phyloP scores from a whole-genome alignment of 2,329 filamentous ascomycete species.

The Hirsutella rhossiliensis region DNA sequence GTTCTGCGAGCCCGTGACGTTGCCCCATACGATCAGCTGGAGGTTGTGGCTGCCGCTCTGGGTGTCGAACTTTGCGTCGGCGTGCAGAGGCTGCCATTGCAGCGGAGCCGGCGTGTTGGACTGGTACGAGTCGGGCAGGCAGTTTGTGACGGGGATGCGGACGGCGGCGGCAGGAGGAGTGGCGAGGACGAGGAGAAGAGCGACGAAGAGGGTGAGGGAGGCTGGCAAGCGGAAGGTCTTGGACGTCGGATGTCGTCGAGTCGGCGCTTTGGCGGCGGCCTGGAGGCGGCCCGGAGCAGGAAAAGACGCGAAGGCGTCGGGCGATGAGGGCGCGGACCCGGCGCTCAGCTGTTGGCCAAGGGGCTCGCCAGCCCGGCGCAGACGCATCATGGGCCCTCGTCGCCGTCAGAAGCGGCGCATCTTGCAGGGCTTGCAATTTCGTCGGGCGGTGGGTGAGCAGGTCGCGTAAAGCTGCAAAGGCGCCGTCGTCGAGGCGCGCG shows the following conservation, averaged over 20 bases:
- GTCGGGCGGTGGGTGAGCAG: background rate
- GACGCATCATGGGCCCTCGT: conserved; percentile 3
- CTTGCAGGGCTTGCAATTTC: conserved; percentile 2
- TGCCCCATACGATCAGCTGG: conserved; percentile 75
- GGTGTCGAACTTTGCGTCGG: conserved; percentile 64
- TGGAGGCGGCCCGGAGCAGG: background rate
- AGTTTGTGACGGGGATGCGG: conserved; percentile 73
- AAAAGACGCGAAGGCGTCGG: background rate
- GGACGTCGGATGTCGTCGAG: background rate
- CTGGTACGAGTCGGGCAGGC: conserved; percentile 52
- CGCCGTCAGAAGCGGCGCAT: conserved; percentile 12
- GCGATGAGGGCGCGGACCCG: background rate
- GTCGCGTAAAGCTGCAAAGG: too few relatives aligned
- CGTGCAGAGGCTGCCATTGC: conserved; percentile 67
- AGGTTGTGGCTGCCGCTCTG: conserved; percentile 50
- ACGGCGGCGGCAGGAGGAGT: conserved; percentile 43
- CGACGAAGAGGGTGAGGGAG: background rate
- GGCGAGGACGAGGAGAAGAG: conserved; percentile 23
- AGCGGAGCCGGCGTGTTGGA: conserved; percentile 46
- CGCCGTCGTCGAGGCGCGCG: too few relatives aligned
- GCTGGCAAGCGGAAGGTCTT: background rate
- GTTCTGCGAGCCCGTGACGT: conserved; percentile 65
- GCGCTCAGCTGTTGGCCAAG: background rate
- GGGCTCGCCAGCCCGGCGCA: conserved; percentile 6
- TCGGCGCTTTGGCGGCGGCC: background rate